A percentile compares a stretch with the other conserved stretches of the same genome.
Conservation (phyloP, 2,329 filamentous ascomycete genomes). For the Coniochaeta hoffmannii region DNA sequence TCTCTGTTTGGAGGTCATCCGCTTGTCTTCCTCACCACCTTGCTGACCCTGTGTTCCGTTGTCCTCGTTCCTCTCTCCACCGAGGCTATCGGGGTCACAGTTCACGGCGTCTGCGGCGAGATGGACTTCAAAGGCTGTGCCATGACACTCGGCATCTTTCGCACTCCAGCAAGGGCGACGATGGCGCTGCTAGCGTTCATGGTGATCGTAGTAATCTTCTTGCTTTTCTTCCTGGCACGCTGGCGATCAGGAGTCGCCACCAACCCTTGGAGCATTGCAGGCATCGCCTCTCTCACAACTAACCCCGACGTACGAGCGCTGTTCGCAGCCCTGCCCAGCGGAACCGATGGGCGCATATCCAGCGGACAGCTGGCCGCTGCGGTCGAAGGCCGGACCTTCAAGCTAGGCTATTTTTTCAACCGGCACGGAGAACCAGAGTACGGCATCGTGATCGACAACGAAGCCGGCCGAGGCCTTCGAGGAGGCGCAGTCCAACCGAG, state of each 20-base stretch:
- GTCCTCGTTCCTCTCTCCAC: slow-evolving; percentile 21
- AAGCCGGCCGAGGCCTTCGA: slow-evolving; percentile 2
- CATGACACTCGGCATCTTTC: slow-evolving; percentile 20
- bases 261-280: slow-evolving; percentile 28
- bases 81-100: slow-evolving; percentile 20
- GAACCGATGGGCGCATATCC: slow-evolving; percentile 10
- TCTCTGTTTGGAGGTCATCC: slow-evolving; percentile 17
- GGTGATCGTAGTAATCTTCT: slow-evolving; percentile 15
- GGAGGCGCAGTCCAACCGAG: not conserved
- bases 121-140: slow-evolving; percentile 19
- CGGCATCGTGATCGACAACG: slow-evolving; percentile 16
- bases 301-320: slow-evolving; percentile 15
- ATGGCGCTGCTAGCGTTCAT: slow-evolving; percentile 21
- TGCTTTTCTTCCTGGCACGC: slow-evolving; percentile 15
- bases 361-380: slow-evolving; percentile 10
- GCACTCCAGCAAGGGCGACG: slow-evolving; percentile 14
- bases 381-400: slow-evolving; percentile 15
- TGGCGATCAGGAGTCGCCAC: slow-evolving; percentile 24
- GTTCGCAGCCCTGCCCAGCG: slow-evolving; percentile 14
- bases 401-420: slow-evolving; percentile 19
- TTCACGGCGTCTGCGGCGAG: slow-evolving; percentile 18
- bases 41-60: slow-evolving; percentile 18
- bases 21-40: slow-evolving; percentile 18
- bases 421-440: slow-evolving; percentile 18
- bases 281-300: slow-evolving; percentile 18